Percentiles rank a stretch among this genome's conserved stretches.
These are phyloP conservation scores for Takakia lepidozioides DNA, from an alignment of 225 moss, liverwort and hornwort species.

Conservation along the genomic window DNA sequence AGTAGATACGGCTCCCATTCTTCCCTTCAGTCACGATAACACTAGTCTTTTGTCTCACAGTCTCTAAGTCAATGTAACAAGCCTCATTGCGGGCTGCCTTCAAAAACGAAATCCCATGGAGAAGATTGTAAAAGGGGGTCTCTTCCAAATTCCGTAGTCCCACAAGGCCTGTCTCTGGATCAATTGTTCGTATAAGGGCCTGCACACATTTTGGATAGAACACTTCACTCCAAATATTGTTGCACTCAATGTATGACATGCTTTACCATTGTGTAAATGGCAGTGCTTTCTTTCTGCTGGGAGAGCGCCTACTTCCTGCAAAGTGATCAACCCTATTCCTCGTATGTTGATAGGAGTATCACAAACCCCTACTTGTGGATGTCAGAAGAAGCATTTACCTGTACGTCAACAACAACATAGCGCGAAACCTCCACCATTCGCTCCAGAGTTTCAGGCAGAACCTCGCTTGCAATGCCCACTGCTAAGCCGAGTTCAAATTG, in stretches of 20 bases:
- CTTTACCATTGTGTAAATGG: too few relatives aligned
- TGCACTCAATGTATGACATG: too few relatives aligned
- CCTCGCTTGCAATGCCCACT: conserved; percentile 86
- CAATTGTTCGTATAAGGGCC: conserved; percentile 79
- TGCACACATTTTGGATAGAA: conserved; percentile 8
- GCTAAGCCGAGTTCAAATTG: conserved; percentile 72
- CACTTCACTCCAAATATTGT: too few relatives aligned
- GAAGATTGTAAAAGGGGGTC: conserved; percentile 62
- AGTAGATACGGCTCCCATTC: conserved; percentile 77
- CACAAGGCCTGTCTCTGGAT: conserved; percentile 64
- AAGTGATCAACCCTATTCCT: too few relatives aligned
- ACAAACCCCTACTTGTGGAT: too few relatives aligned
- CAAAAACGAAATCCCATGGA: conserved; percentile 62
- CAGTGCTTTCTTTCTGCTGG: too few relatives aligned
- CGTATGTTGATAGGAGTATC: too few relatives aligned
- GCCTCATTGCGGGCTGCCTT: conserved; percentile 93
- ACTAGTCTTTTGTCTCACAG: conserved; percentile 70
- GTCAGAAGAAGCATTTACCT: too few relatives aligned
- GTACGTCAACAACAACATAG: conserved; percentile 81
- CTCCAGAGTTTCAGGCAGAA: conserved; percentile 74
- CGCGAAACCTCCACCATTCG: conserved; percentile 62
- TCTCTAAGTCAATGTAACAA: conserved; percentile 66
- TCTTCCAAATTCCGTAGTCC: conserved; percentile 75
- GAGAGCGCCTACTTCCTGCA: too few relatives aligned
- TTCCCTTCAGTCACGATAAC: conserved; percentile 90